phyloP scores from a whole-genome alignment of 768 basidiomycete species.

The Tremella mesenterica region DNA sequence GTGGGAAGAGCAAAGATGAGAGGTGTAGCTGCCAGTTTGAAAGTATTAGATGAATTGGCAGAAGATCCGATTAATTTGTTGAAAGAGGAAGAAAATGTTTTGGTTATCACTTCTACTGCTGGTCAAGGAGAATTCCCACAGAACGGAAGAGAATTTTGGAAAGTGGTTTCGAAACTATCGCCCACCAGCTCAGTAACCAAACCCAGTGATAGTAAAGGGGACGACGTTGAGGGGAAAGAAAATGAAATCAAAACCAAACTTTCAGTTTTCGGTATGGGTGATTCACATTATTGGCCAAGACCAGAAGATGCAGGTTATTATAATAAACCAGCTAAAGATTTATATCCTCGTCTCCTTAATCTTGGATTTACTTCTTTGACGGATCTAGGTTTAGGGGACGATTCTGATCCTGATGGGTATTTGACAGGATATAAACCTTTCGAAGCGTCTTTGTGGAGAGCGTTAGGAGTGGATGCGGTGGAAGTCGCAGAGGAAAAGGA shows the following conservation, averaged over 20 bases:
- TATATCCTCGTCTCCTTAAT: constrained; percentile 66
- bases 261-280: constrained; percentile 89
- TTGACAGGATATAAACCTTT: constrained; percentile 95
- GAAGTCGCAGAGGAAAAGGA: constrained; percentile 88
- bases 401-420: constrained; percentile 92
- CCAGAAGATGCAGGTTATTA: constrained; percentile 96
- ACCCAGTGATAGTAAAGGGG: no score
- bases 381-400: constrained; percentile 76
- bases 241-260: constrained; percentile 58
- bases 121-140: constrained; percentile 98
- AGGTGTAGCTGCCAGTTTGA: constrained; percentile 65
- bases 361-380: constrained; percentile 71
- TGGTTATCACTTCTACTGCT: constrained; percentile 81
- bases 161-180: constrained; percentile 54
- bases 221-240: constrained; percentile 52
- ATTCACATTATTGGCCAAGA: constrained; percentile 98
- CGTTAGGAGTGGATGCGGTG: constrained; percentile 77
- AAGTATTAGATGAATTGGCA: constrained; percentile 71
- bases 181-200: no score
- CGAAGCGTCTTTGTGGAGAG: constrained; percentile 90
- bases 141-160: constrained; percentile 84
- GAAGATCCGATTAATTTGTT: constrained; percentile 55
- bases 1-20: constrained; percentile 71
- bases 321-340: constrained; percentile 90
- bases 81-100: constrained; percentile 63